Evolutionary conservation across 371 early-diverging fungal species (phyloP), one percentile per base, ranked within the genome.

Genomic region (Dichotomocladium elegans): DNA sequence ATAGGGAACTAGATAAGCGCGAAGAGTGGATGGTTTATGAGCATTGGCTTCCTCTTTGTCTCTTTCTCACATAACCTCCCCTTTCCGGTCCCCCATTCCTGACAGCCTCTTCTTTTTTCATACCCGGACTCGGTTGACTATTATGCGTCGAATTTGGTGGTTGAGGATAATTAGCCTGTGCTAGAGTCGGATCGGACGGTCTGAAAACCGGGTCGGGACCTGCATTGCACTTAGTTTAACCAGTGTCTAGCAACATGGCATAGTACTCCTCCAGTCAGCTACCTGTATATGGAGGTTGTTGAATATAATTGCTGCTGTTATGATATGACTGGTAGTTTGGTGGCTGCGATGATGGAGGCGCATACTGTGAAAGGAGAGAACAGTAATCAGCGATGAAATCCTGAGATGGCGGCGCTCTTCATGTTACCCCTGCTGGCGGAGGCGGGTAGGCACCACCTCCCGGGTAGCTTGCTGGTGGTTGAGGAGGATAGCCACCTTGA

Each of bases 141-240:
- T 64, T 55, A 40, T 64, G 60, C 11, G 31, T 21, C 11, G 64
- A 64, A 12, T 55, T 28, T 3, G 64, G 64, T 3, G 64, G 64
- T 25, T 59, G 58, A 10, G 64, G 60, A 31, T 64, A 64, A 24
- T 64, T 64, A 5, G 47, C 64, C 14, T 54, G 51, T 4, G 47
- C 31, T 10, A 50, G 14, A 7, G 57, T 11, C 2, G 55, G 64
- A 50, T 64, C 60, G 12, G 34, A 40, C 1, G 60, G 61, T 33
- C 61, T 42, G 42, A 60, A 65, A 6, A 54, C 60, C 5, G 61
- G 61, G 52, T 65, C 65, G 24, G 47, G 53, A 12, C 58, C 64
- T 63, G n/a, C 7, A 26, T 11, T 0, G 22, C 7, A 27, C 12
- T 7, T 12, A 27, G 21, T 4, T 10, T 9, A n/a, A 41, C 15